Conservation (phyloP, 2,329 filamentous ascomycete species). For the Fusarium kyushuense region DNA sequence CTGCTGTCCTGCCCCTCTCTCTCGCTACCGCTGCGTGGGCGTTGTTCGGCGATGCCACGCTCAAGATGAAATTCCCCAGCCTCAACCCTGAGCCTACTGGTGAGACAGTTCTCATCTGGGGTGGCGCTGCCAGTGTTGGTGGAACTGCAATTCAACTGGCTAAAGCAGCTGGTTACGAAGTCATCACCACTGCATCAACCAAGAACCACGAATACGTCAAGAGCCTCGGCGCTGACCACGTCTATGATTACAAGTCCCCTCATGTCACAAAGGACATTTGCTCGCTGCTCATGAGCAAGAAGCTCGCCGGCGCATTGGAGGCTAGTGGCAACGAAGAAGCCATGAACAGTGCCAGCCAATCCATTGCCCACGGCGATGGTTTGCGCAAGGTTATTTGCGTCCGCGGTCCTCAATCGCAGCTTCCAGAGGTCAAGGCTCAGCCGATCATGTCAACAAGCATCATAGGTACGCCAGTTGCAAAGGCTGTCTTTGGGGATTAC, state of each 20-base stretch:
- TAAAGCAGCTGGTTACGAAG: slow-evolving; percentile 58
- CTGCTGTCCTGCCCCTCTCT: slow-evolving; percentile 41
- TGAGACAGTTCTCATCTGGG: slow-evolving; percentile 54
- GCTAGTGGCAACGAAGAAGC: slow-evolving; percentile 22
- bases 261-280: slow-evolving; percentile 37
- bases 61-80: slow-evolving; percentile 22
- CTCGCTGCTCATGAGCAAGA: slow-evolving; percentile 5
- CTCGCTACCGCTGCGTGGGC: slow-evolving; percentile 39
- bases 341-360: slow-evolving; percentile 4
- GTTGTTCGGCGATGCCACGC: slow-evolving; percentile 37
- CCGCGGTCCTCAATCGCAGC: background rate
- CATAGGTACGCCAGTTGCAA: slow-evolving; percentile 23
- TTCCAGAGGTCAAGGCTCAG: slow-evolving; percentile 3
- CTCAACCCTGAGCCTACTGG: background rate
- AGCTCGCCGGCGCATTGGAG: slow-evolving; percentile 20
- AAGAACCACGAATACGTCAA: slow-evolving; percentile 59
- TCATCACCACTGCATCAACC: slow-evolving; percentile 57
- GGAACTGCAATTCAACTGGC: slow-evolving; percentile 61
- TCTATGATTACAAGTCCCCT: slow-evolving; percentile 59
- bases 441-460: slow-evolving; percentile 23
- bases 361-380: slow-evolving; percentile 20
- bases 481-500: slow-evolving; percentile 31
- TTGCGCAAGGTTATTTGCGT: slow-evolving; percentile 29
- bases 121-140: slow-evolving; percentile 62
- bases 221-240: slow-evolving; percentile 57